A percentile compares a stretch with the other conserved stretches of the same genome.
Conservation (phyloP, 169 alveolate genomes). For the Eimeria acervulina region DNA sequence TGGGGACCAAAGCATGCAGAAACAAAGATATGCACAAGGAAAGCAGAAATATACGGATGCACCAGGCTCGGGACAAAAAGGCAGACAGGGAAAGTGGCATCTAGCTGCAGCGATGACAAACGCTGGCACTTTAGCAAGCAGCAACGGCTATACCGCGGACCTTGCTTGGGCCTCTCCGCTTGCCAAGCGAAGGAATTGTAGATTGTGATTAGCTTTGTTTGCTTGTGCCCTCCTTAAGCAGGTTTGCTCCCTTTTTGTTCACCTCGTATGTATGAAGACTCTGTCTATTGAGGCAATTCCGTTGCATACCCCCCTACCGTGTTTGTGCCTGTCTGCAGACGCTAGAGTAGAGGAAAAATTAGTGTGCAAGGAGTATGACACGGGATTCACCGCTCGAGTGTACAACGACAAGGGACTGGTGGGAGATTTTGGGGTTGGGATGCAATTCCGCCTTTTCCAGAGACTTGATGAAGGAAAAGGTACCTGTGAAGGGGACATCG, state of each 20-base stretch:
- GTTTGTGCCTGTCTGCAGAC: background rate
- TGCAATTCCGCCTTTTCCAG: background rate
- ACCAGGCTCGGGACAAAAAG: too few species aligned
- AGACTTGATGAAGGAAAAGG: too few species aligned
- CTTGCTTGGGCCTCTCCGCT: background rate
- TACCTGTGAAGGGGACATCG: background rate
- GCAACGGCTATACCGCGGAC: background rate
- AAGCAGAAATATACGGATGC: too few species aligned
- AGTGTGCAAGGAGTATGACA: slow-evolving; percentile 1
- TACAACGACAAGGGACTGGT: background rate
- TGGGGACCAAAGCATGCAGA: background rate
- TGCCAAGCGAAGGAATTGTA: background rate
- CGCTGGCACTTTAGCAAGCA: too few species aligned
- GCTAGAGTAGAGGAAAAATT: background rate
- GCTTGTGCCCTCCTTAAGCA: background rate
- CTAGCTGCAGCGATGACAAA: too few species aligned
- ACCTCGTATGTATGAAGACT: background rate
- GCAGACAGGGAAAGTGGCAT: too few species aligned
- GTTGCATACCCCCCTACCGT: background rate
- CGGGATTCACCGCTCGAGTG: slow-evolving; percentile 27
- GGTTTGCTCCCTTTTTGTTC: background rate
- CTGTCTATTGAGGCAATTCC: background rate
- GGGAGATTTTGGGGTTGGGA: background rate
- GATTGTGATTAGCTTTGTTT: background rate
- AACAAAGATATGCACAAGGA: background rate